These are phyloP conservation scores for Boletus rufocinnamomeus DNA, from an alignment of 768 basidiomycete genomes.

Conservation along the genomic window DNA sequence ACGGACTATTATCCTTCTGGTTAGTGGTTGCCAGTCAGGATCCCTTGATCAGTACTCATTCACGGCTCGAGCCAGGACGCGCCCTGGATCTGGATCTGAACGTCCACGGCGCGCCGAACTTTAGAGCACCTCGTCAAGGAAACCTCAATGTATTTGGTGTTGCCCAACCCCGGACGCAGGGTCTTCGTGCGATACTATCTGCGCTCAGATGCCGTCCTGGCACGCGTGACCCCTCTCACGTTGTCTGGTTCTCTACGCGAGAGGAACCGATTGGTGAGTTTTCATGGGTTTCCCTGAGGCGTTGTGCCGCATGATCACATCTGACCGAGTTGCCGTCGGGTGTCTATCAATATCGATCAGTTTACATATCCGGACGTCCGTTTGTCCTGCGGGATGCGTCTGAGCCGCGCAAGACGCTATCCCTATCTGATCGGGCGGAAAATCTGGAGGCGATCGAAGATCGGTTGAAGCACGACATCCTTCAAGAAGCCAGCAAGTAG, in stretches of 20 bases:
- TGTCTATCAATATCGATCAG: conserved; percentile 32
- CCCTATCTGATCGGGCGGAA: conserved; percentile 89
- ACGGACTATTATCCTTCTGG: conserved; percentile 88
- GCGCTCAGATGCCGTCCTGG: conserved; percentile 76
- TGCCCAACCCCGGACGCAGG: conserved; percentile 93
- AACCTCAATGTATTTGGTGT: conserved; percentile 92
- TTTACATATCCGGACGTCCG: conserved; percentile 88
- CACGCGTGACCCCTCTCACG: conserved; percentile 62
- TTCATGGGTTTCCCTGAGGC: background rate
- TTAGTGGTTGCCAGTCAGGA: conserved; percentile 28
- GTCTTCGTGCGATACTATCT: conserved; percentile 86
- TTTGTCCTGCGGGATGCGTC: conserved; percentile 90
- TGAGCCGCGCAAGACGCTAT: conserved; percentile 75
- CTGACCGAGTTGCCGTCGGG: conserved; percentile 6
- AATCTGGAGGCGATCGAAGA: conserved; percentile 92
- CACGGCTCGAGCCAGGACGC: conserved; percentile 52
- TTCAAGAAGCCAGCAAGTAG: conserved; percentile 78
- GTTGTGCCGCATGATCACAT: background rate
- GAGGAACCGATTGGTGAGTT: conserved; percentile 90
- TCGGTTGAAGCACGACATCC: conserved; percentile 87
- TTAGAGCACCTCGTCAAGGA: conserved; percentile 77
- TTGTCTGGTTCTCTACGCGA: conserved; percentile 95
- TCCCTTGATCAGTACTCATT: conserved; percentile 6
- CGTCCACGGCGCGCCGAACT: conserved; percentile 94
- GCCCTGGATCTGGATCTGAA: conserved; percentile 90